Percentiles rank a stretch among this genome's conserved stretches.
Conservation (phyloP, 1,284 basidiomycete genomes). For the Tranzscheliella williamsii region DNA sequence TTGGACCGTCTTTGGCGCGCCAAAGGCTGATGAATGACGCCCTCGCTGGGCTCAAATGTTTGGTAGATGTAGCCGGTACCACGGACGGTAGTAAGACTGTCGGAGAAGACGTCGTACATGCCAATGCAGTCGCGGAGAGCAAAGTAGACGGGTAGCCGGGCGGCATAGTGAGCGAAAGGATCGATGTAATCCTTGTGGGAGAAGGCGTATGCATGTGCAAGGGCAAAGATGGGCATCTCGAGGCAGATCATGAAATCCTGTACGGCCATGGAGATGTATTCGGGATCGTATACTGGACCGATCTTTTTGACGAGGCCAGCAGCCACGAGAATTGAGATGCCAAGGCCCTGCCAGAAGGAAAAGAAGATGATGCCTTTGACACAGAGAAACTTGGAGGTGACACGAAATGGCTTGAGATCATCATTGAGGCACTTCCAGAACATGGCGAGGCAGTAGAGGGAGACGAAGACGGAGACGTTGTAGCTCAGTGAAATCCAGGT, state of each 20-base stretch:
- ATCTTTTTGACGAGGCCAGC: slow-evolving; percentile 72
- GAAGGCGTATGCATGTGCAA: slow-evolving; percentile 89
- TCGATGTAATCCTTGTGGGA: slow-evolving; percentile 55
- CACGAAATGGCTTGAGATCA: slow-evolving; percentile 55
- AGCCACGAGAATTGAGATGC: slow-evolving; percentile 84
- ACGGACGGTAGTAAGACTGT: slow-evolving; percentile 78
- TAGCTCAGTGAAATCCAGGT: slow-evolving; percentile 70
- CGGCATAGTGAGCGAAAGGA: slow-evolving; percentile 37
- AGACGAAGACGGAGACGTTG: slow-evolving; percentile 65
- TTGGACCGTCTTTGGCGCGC: slow-evolving; percentile 42
- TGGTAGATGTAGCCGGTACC: slow-evolving; percentile 93
- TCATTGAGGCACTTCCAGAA: slow-evolving; percentile 55
- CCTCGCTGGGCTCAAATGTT: slow-evolving; percentile 92
- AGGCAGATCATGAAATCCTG: slow-evolving; percentile 71
- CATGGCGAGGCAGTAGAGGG: slow-evolving; percentile 57
- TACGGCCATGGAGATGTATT: slow-evolving; percentile 62
- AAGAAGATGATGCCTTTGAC: slow-evolving; percentile 94
- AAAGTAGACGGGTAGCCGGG: slow-evolving; percentile 62
- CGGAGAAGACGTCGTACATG: slow-evolving; percentile 81
- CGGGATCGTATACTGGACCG: slow-evolving; percentile 79
- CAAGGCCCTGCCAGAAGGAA: slow-evolving; percentile 90
- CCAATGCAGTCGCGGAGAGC: slow-evolving; percentile 78
- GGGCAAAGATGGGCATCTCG: slow-evolving; percentile 96
- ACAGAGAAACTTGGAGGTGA: slow-evolving; percentile 73
- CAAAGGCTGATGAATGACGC: slow-evolving; percentile 72